Conservation (phyloP, 306 rosid genomes). For the Gastrolobium villosum region DNA sequence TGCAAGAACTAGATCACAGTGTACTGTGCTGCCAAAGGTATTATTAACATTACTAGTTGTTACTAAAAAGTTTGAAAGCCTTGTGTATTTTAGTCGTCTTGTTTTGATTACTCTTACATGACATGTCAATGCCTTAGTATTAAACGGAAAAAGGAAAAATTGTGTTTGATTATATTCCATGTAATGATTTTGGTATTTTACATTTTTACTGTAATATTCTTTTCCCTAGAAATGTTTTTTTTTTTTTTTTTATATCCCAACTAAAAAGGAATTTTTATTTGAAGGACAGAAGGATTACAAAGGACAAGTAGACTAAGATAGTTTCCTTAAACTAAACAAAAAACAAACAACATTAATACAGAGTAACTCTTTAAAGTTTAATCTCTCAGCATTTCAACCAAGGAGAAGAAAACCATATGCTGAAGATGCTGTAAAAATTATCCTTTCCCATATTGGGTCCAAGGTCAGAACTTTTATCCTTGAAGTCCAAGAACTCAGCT, state of each 20-base stretch:
- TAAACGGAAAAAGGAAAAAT: neutral
- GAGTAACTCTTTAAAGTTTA: conserved; percentile 20
- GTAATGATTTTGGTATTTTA: conserved; percentile 28
- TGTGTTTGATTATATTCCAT: conserved; percentile 4
- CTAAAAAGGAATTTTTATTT: neutral
- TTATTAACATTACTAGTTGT: conserved; percentile 30
- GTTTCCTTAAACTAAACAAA: conserved; percentile 30
- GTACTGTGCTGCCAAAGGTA: conserved; percentile 88
- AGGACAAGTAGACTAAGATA: conserved; percentile 29
- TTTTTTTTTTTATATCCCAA: neutral
- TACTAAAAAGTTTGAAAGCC: conserved; percentile 33
- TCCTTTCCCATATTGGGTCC: neutral
- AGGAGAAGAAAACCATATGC: conserved; percentile 35
- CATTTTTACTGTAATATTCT: conserved; percentile 23
- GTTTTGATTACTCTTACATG: conserved; percentile 37
- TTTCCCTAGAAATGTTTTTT: neutral
- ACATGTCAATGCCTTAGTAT: neutral
- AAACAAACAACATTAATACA: conserved; percentile 9
- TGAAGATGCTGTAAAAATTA: conserved; percentile 15
- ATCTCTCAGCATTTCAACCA: conserved; percentile 22
- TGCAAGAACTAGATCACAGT: conserved; percentile 80
- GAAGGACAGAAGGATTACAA: conserved; percentile 5
- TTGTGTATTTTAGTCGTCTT: conserved; percentile 33
- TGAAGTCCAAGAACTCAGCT: conserved; percentile 7
- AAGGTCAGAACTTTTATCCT: neutral